phyloP scores from a whole-genome alignment of 2,329 filamentous ascomycete species.

The Colletotrichum orchidophilum region DNA sequence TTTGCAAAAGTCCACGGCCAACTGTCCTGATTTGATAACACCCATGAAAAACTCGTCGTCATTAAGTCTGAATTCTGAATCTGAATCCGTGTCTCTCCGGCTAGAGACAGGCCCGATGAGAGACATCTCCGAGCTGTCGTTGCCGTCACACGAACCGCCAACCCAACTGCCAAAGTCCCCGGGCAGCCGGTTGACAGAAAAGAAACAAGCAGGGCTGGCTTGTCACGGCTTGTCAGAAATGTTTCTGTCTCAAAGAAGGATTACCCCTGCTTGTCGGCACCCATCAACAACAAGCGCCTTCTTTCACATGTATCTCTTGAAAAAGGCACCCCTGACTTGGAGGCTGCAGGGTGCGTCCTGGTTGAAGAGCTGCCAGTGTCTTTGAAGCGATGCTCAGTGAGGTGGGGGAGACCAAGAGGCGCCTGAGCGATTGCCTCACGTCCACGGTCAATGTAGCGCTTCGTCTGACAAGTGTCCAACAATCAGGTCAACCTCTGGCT shows the following conservation, averaged over 20 bases:
- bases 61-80: conserved; percentile 17
- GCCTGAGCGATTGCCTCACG: conserved; percentile 19
- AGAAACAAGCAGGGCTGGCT: conserved; percentile 20
- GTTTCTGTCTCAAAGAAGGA: conserved; percentile 20
- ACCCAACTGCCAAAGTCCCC: neutral
- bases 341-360: conserved; percentile 17
- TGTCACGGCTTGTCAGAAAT: conserved; percentile 25
- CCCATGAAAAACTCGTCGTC: conserved; percentile 3
- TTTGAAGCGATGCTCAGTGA: neutral
- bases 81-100: conserved; percentile 25
- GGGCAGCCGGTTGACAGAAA: conserved; percentile 5
- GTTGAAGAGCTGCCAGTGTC: conserved; percentile 15
- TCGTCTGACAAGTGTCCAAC: conserved; percentile 25
- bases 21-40: conserved; percentile 18
- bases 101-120: conserved; percentile 22
- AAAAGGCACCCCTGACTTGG: neutral
- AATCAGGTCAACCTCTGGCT: neutral
- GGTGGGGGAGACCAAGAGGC: conserved; percentile 2
- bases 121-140: conserved; percentile 22
- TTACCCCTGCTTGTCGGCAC: conserved; percentile 22
- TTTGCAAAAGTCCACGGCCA: conserved; percentile 15
- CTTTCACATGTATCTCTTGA: conserved; percentile 27
- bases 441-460: conserved; percentile 21
- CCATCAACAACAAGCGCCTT: conserved; percentile 12
- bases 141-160: neutral